phyloP scores from a whole-genome alignment of 2,329 filamentous ascomycete genomes.

The Sporothrix globosa region DNA sequence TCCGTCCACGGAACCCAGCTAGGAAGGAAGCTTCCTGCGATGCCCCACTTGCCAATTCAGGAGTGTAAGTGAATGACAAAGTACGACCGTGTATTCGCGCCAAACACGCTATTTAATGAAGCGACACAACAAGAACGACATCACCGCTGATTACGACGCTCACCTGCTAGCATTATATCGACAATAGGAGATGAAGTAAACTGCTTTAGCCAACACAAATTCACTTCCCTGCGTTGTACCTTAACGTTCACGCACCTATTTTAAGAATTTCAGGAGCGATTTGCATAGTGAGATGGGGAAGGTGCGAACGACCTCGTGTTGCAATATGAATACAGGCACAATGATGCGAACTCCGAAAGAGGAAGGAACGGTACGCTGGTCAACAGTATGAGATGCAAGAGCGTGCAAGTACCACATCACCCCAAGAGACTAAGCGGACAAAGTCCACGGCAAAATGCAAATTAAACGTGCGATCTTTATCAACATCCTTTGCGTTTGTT shows the following conservation, averaged over 20 bases:
- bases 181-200: neutral
- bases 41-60: conserved; percentile 27
- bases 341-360: neutral
- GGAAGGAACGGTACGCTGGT: neutral
- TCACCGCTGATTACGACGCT: conserved; percentile 1
- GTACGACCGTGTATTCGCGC: neutral
- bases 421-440: neutral
- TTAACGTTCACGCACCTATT: conserved; percentile 7
- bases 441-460: neutral
- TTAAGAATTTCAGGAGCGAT: neutral
- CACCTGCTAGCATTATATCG: neutral
- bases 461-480: neutral
- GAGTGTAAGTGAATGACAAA: conserved; percentile 16
- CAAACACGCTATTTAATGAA: neutral
- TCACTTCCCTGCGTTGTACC: neutral
- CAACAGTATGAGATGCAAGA: neutral
- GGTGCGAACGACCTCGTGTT: neutral
- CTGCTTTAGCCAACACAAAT: neutral
- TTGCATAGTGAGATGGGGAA: neutral
- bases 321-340: neutral
- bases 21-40: neutral
- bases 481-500: neutral
- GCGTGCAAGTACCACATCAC: neutral
- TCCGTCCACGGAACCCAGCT: neutral
- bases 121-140: neutral